Evolutionary conservation across 345 rosid species (phyloP).

Genomic region (Jatropha curcas): DNA sequence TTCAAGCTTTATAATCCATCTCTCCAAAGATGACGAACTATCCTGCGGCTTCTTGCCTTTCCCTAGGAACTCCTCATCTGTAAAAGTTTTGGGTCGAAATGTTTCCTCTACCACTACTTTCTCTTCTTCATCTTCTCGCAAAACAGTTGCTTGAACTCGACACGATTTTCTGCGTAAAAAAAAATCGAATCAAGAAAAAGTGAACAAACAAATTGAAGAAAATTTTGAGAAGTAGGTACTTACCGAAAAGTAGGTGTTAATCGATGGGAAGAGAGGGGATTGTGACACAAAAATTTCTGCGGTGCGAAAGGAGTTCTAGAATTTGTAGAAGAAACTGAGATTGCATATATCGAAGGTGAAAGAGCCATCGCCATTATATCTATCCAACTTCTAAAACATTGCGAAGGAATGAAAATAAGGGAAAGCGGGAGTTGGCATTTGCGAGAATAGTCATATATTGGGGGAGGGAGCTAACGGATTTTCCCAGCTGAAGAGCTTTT

Average conservation of each 20-base stretch:
- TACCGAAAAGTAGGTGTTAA: background rate
- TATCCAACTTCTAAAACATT: background rate
- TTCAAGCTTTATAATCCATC: constrained; percentile 69
- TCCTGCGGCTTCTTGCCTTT: constrained; percentile 23
- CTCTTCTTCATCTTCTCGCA: constrained; percentile 76
- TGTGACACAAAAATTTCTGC: background rate
- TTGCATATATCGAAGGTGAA: constrained; percentile 25
- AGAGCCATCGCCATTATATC: constrained; percentile 27
- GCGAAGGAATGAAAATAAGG: background rate
- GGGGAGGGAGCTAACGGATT: background rate
- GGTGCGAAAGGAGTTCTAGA: background rate
- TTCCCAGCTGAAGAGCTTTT: background rate
- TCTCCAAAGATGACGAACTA: constrained; percentile 43
- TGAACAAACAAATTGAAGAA: background rate
- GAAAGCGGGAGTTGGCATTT: background rate
- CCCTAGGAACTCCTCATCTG: constrained; percentile 27
- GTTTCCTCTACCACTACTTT: constrained; percentile 68
- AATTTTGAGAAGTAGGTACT: background rate
- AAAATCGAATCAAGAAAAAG: background rate
- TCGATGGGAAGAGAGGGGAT: background rate
- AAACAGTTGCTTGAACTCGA: constrained; percentile 52
- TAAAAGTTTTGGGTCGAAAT: constrained; percentile 47
- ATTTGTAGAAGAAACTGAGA: constrained; percentile 17
- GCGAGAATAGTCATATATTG: background rate
- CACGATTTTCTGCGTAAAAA: constrained; percentile 27